Percentiles rank a stretch among this genome's conserved stretches.
Evolutionary conservation across 305 asterid genomes (phyloP).

Genomic region (Fraxinus dipetala): DNA sequence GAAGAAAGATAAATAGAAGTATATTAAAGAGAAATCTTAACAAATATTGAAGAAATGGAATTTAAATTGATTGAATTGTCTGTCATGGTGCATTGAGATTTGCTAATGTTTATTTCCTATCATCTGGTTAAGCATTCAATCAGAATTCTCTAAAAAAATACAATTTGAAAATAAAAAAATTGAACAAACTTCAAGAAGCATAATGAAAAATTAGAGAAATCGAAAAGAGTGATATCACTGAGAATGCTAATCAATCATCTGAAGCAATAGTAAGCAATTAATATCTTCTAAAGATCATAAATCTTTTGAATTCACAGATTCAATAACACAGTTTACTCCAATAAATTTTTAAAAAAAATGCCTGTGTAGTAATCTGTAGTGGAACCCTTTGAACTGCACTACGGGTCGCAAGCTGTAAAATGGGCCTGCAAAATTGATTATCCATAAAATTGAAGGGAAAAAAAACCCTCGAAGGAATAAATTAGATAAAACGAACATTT

Average conservation of each 20-base stretch:
- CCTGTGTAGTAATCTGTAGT: conserved; percentile 68
- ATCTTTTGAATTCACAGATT: conserved; percentile 1
- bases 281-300: conserved; percentile 8
- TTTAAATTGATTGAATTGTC: neutral
- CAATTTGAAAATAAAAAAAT: neutral
- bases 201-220: neutral
- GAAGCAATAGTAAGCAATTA: conserved; percentile 1
- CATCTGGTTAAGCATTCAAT: neutral
- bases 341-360: neutral
- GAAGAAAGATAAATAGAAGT: neutral
- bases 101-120: neutral
- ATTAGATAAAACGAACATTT: conserved; percentile 1
- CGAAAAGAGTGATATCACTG: neutral
- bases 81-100: neutral
- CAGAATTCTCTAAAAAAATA: neutral
- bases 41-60: neutral
- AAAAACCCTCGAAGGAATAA: conserved; percentile 25
- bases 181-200: neutral
- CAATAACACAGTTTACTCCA: neutral
- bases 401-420: conserved; percentile 62
- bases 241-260: conserved; percentile 18
- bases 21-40: neutral
- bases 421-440: conserved; percentile 54
- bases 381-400: conserved; percentile 52
- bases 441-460: conserved; percentile 2